Base-by-base conservation (phyloP, 768 basidiomycete genomes). In the Galerina sulciceps region DNA sequence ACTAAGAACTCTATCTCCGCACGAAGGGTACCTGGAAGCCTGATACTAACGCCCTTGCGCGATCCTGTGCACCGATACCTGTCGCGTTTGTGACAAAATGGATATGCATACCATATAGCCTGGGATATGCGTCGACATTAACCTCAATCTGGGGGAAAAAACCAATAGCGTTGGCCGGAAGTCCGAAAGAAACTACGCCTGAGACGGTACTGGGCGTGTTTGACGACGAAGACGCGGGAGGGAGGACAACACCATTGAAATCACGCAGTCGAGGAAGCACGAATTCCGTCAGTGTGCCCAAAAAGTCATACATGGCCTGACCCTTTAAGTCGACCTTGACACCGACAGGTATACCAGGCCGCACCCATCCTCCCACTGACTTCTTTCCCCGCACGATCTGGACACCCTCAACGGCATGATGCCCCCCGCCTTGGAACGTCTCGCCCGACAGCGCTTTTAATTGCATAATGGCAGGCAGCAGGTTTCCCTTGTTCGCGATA, bases 61-160 rank as follows among this genome's bases (percentile, higher is more conserved):
- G 81, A 70, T 95, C 91, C 76, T 97, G 92, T 6, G 96, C 96
- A 11, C 93, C 93, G n/a, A 87, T 74, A 0, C 96, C 96, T 44
- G 80, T 79, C 4, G 92, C 91, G 69, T 90, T 94, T 18, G 96
- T 98, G 57, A 95, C 81, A 70, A 96, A 95, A 71, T 96, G 92
- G 37, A 99, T 87, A 69, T 98, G 92, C 85, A 99, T 93, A 17
- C 96, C 96, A 67, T 89, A 89, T 45, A 85, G 71, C 63, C 84
- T 85, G 5, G 94, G 93, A 71, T 98, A 99, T 26, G 91, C 76
- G 68, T 98, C 96, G 42, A 90, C 73, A 71, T 97, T 97, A 73
- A 94, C 89, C 76, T 99, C 96, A 56, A 99, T 90, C 76, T 96
- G 93, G 1, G 96, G 96, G 80, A 98, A 99, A 65, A 96, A 82